Percentiles rank a stretch among this genome's conserved stretches.
Evolutionary conservation across 257 asterid genomes (phyloP).

Genomic region (Capsicum pubescens): DNA sequence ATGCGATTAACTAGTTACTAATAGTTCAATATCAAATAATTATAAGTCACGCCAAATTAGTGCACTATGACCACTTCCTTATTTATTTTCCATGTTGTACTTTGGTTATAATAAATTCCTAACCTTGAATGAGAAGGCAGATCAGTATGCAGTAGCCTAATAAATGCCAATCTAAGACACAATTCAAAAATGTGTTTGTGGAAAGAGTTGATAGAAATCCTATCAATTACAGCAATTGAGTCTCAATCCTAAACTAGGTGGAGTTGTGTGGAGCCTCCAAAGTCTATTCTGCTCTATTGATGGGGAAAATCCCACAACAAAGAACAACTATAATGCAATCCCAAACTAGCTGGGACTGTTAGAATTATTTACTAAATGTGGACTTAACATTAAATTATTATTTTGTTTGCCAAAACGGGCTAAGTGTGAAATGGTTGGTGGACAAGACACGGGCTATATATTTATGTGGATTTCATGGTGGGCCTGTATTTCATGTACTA

Average conservation of each 20-base stretch:
- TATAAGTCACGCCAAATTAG: not conserved
- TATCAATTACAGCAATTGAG: not conserved
- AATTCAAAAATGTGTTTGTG: not conserved
- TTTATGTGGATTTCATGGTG: not conserved
- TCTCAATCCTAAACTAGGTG: not conserved
- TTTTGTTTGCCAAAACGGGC: not conserved
- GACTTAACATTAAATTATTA: not conserved
- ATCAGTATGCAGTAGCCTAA: not conserved
- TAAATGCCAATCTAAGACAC: not conserved
- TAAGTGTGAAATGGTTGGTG: not conserved
- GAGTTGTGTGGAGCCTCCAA: not conserved
- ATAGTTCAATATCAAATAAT: conserved; percentile 1
- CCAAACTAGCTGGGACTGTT: not conserved
- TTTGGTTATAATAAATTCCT: not conserved
- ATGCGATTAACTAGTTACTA: not conserved
- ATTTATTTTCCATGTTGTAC: not conserved
- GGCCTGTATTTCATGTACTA: not conserved
- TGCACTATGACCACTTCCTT: not conserved
- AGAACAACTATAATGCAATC: not conserved
- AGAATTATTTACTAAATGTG: not conserved
- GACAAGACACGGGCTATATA: not conserved
- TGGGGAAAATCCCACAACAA: not conserved
- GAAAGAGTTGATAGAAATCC: not conserved
- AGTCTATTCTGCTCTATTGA: not conserved
- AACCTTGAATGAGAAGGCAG: conserved; percentile 16